Evolutionary conservation across 1,284 basidiomycete genomes (phyloP), one percentile per base, ranked within the genome.

Genomic region (Heliocybe sulcata): DNA sequence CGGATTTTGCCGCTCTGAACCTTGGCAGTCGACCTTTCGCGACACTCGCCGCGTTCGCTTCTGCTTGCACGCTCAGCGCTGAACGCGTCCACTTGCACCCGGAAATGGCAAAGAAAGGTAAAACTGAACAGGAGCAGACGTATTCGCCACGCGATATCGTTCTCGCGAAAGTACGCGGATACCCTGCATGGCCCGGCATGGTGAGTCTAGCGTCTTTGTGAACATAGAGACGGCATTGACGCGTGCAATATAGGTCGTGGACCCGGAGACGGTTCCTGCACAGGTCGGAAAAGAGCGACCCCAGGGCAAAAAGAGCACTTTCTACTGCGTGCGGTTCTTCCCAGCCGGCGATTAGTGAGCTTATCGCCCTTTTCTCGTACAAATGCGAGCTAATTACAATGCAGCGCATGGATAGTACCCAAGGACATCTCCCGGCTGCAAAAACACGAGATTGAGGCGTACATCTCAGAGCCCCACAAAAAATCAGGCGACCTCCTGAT

Each of bases 121-220:
- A 82, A 70, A 53, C 77, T 73, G 60, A 64, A 64, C 68, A 70
- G 68, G 74, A 74, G 60, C 70, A 72, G 29, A 72, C 71, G 58
- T 86, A 81, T 68, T 72, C 76, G 35, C 62, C 77, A 55, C 80
- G 89, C 66, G 94, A 97, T 68, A 79, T 94, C 63, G 94, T 98
- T 31, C 82, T 98, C 57, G 93, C 84, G 38, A 94, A 97, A 76
- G 77, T 99, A 66, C 91, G 91, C 73, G 95, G 96, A 14, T 98
- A 81, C 74, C 93, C 96, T 12, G 81, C 90, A 27, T 98, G 95
- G 95, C 92, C 92, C 57, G 90, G 83, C 65, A 87, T 88, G 75
- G 92, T 93, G 65, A 58, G 55, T 58, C 35, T 51, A 54, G 16
- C 60, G 35, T 54, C 53, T 55, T 53, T 54, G 52, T 53, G 42